Evolutionary conservation across 2,329 filamentous ascomycete species (phyloP).

Genomic region (Chrysosporium queenslandicum): DNA sequence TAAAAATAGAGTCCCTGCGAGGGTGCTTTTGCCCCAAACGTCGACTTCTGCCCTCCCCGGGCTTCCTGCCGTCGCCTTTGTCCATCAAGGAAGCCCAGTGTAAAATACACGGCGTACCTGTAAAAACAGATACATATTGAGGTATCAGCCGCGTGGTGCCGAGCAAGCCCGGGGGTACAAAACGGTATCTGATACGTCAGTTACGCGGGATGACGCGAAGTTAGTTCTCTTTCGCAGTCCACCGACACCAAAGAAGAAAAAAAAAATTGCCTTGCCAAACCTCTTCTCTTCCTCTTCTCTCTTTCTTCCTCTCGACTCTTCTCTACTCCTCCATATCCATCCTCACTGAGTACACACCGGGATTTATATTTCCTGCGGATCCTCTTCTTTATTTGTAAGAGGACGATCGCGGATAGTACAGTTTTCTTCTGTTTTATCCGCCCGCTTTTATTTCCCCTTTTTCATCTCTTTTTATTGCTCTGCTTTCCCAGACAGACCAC

Average conservation of each 20-base stretch:
- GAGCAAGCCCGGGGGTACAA: background rate
- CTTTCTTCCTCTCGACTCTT: conserved; percentile 10
- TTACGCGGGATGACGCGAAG: background rate
- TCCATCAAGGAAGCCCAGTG: background rate
- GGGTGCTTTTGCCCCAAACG: too few relatives aligned
- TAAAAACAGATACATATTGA: background rate
- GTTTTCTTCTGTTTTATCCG: conserved; percentile 17
- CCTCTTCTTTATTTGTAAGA: conserved; percentile 19
- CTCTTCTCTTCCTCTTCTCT: conserved; percentile 8
- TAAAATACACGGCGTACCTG: background rate
- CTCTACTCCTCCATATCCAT: conserved; percentile 5
- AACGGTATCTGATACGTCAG: background rate
- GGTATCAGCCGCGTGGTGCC: background rate
- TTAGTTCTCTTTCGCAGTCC: conserved; percentile 1
- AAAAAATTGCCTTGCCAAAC: conserved; percentile 13
- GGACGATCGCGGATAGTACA: conserved; percentile 20
- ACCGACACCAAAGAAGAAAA: conserved; percentile 8
- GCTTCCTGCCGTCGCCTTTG: conserved; percentile 4
- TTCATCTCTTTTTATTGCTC: conserved; percentile 7
- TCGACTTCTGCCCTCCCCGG: too few relatives aligned
- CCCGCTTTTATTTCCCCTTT: conserved; percentile 12
- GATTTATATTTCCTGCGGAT: conserved; percentile 16
- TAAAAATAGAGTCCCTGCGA: too few relatives aligned
- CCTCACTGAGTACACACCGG: background rate
- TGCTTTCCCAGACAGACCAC: background rate